Base-by-base conservation (phyloP, 805 yeast species). In the Pachysolen tannophilus region DNA sequence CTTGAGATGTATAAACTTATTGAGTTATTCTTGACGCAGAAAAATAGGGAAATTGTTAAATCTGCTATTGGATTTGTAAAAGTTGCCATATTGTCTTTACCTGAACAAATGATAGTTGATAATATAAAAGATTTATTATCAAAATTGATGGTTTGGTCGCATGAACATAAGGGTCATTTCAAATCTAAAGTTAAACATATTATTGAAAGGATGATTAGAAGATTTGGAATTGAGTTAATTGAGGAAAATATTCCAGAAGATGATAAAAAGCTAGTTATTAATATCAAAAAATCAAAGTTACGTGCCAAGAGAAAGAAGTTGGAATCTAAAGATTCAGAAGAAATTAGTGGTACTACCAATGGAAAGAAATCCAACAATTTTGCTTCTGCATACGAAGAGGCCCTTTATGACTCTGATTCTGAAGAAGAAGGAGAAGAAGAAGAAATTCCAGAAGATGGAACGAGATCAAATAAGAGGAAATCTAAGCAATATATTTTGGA, bases 101-200 rank as follows among this genome's bases (percentile, higher is more conserved):
- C 96, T 10, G 82, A 73, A 41, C 94, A 83, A 16, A 52, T 78
- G 45, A 76, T 92, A 36, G 71, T 69, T 45, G 69, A 77, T 7
- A 78, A 79, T 46, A 70, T 90, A 48, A 67, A 67, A 23, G 78
- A 72, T 8, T 60, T 92, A 34, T 63, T 92, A 35, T 65, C 72
- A 18, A 81, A 83, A 48, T 69, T 92, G 49, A 67, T 92, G 72
- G 76, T 78, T 42, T 88, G 97, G 92, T 85, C 96, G 28, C 92
- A 86, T 55, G 97, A 88, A 55, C 97, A 90, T 59, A 85, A 86
- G 51, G 94, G 94, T 32, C 95, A 87, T 53, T 92, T 92, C 70
- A 87, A 85, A 55, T 74, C 88, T 10, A 90, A 85, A 58, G 90
- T 92, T 25, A 85, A 86, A 63, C 97, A 92, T 52, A 82, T 92